Evolutionary conservation across 345 rosid species (phyloP).

Genomic region (Acer yangbiense): DNA sequence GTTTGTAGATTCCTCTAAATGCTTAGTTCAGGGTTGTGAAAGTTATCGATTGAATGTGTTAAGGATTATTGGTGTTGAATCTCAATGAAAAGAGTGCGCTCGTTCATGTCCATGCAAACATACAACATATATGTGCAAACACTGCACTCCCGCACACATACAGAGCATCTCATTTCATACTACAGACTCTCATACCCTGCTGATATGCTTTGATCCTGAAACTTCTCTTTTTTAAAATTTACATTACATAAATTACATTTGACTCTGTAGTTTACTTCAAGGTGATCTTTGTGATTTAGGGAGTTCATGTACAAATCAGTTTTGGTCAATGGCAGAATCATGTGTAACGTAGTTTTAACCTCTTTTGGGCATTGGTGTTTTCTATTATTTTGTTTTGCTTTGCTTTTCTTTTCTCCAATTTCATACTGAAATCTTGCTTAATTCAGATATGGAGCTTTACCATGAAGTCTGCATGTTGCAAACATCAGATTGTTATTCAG

Average conservation of each 20-base stretch:
- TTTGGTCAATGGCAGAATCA: not conserved
- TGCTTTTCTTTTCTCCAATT: slow-evolving; percentile 1
- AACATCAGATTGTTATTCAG: slow-evolving; percentile 87
- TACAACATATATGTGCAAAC: not conserved
- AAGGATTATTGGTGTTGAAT: not conserved
- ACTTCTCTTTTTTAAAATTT: not conserved
- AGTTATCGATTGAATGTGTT: slow-evolving; percentile 2
- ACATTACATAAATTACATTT: not conserved
- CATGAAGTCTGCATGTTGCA: slow-evolving; percentile 97
- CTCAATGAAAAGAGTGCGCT: not conserved
- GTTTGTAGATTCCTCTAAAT: not conserved
- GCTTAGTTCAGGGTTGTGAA: not conserved
- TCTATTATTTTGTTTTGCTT: not conserved
- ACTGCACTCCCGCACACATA: not conserved
- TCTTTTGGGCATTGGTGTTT: not conserved
- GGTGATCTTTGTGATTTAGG: not conserved
- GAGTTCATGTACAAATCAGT: slow-evolving; percentile 6
- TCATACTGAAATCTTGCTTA: slow-evolving; percentile 24
- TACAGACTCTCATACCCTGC: not conserved
- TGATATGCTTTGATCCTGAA: not conserved
- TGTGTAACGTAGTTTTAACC: not conserved
- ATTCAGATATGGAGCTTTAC: slow-evolving; percentile 94
- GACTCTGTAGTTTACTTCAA: not conserved
- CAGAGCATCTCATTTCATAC: too few species aligned
- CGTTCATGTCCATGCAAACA: not conserved